Base-by-base conservation (phyloP, 2,329 filamentous ascomycete genomes). In the Sclerotinia glacialis region DNA sequence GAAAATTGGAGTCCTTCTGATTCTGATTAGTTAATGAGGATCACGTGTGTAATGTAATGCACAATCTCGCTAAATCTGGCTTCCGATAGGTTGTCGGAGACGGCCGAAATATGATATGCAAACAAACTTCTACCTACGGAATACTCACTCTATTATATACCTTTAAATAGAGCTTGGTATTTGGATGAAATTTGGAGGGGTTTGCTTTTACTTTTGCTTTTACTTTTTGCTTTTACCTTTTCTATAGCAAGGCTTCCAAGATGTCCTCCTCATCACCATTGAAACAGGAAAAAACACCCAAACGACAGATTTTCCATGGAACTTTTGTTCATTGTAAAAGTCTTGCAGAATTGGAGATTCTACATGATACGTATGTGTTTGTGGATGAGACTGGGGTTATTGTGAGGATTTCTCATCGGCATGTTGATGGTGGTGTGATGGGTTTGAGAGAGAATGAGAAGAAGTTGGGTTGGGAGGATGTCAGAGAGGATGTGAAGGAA, bases 281-380 rank as follows among this genome's bases (percentile, higher is more conserved):
- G 12, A 6, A 26, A 5, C 4, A 58, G 16, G 28, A 28, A 42
- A 12, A 16, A 26, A 2, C 9, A 9, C 37, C 34, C 9, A 40
- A 26, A 67, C 67, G 62, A 60, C 49, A 65, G 3, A 78, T 90
- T 55, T 90, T 86, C 72, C 69, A 82, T 26, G 88, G 88, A 16
- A 82, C 84, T 0, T 89, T 90, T 72, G 83, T 89, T 16, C 84
- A 89, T 74, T 85, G 76, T 74, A 80, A 75, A 72, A 81, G 75
- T 28, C 76, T 80, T 62, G 78, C 77, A 16, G 77, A 80, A 52
- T 77, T 86, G n/a, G 82, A 85, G 47, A 80, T 83, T 67, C 78
- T 78, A 42, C 76, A 79, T 47, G 75, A 79, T 68, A 80, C 78
- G 34, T 80, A 78, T 54, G 80, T 83, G 72, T 83, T 77, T 68